Conservation (phyloP, 1,284 basidiomycete species). For the Ganoderma sinense region DNA sequence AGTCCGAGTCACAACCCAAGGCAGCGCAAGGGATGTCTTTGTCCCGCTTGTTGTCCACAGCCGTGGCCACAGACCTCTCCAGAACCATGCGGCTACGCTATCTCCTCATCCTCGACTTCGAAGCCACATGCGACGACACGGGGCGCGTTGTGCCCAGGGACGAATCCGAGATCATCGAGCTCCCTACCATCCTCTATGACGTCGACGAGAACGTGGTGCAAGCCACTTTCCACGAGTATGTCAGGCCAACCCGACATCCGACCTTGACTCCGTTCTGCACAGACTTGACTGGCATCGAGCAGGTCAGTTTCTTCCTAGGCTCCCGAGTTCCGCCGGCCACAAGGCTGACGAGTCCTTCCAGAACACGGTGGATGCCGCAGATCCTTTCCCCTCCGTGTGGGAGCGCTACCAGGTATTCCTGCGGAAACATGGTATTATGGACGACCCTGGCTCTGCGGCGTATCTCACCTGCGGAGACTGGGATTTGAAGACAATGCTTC, state of each 20-base stretch:
- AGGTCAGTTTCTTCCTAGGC: conserved; percentile 31
- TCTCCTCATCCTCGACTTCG: conserved; percentile 44
- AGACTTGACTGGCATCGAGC: conserved; percentile 44
- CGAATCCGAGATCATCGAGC: conserved; percentile 44
- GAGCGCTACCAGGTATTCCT: conserved; percentile 41
- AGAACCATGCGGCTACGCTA: conserved; percentile 30
- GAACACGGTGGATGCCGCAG: conserved; percentile 41
- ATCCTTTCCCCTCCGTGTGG: conserved; percentile 42
- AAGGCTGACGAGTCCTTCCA: conserved; percentile 14
- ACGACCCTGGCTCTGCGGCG: conserved; percentile 31
- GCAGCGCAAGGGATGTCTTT: background rate
- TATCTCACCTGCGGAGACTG: conserved; percentile 46
- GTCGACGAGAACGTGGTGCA: conserved; percentile 37
- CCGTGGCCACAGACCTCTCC: conserved; percentile 8
- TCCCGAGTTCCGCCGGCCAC: background rate
- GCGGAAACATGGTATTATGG: conserved; percentile 27
- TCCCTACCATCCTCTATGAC: conserved; percentile 43
- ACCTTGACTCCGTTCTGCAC: conserved; percentile 43
- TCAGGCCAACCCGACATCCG: conserved; percentile 37
- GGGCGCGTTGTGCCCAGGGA: conserved; percentile 18
- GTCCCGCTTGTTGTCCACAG: conserved; percentile 1
- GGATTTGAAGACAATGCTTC: conserved; percentile 47
- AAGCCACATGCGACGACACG: conserved; percentile 42
- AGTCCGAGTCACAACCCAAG: background rate
- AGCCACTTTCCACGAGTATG: conserved; percentile 45